Percentiles rank a stretch among this genome's conserved stretches.
These are phyloP conservation scores for Trebouxia sp. DNA, from an alignment of 139 green algal species.

Conservation along the genomic window DNA sequence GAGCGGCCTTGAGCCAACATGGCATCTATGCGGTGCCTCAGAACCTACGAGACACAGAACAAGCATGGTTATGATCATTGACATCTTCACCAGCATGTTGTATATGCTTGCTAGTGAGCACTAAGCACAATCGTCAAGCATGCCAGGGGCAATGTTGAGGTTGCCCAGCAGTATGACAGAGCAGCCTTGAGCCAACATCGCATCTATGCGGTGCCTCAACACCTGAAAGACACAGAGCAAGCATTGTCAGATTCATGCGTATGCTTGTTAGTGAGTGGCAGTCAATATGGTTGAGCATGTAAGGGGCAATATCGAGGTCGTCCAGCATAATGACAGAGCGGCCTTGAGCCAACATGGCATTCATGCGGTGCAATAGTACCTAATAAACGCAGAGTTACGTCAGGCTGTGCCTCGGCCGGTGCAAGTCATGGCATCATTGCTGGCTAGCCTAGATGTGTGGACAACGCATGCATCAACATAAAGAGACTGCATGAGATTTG, in stretches of 20 bases:
- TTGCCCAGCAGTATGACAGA: conserved; percentile 63
- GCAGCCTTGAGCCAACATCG: conserved; percentile 42
- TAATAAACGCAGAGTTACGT: too few relatives aligned
- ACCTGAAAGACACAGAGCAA: not conserved
- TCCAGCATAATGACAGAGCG: conserved; percentile 53
- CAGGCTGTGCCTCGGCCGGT: too few relatives aligned
- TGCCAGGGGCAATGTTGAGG: conserved; percentile 65
- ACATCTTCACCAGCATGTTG: too few relatives aligned
- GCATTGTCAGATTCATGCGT: too few relatives aligned
- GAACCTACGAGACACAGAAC: conserved; percentile 23
- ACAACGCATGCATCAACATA: too few relatives aligned
- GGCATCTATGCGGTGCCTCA: conserved; percentile 42
- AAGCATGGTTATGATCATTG: too few relatives aligned
- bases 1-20: conserved; percentile 43
- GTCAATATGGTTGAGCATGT: conserved; percentile 46
- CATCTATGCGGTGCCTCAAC: not conserved
- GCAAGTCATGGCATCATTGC: too few relatives aligned
- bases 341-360: conserved; percentile 40
- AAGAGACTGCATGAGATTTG: too few relatives aligned
- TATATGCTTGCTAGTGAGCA: too few relatives aligned
- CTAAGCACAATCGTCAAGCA: conserved; percentile 47
- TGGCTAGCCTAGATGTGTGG: too few relatives aligned
- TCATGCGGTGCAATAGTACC: conserved; percentile 43
- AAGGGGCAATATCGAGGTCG: conserved; percentile 72
- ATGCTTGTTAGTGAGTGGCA: too few relatives aligned